Evolutionary conservation across 2,329 filamentous ascomycete genomes (phyloP), one percentile per base, ranked within the genome.

Genomic region (Colletotrichum scovillei): DNA sequence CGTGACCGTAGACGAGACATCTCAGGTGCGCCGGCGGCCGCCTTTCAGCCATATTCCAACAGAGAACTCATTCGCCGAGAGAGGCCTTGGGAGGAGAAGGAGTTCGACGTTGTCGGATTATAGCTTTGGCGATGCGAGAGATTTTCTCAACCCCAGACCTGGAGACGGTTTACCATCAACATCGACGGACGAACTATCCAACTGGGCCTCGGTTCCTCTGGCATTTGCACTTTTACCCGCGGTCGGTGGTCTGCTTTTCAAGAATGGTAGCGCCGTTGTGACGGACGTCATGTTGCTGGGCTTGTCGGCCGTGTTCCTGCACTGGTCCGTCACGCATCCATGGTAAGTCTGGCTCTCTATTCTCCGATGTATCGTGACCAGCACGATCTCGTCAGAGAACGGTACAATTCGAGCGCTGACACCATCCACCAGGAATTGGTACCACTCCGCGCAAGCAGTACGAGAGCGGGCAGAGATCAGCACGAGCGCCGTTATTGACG

Each of bases 261-360:
- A 93, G 74, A 94, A 97, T 84, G 96, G 96, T 14, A 93, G 92
- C 77, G 90, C 92, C 0, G 88, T 98, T 74, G 91, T 95, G 67
- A 98, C 95, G 0, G 96, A 98, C 82, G 84, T 97, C 32, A 92
- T 97, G 77, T 86, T 98, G 42, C 84, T 98, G 38, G 91, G 89
- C 3, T 83, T 98, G 74, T 94, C 94, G 2, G 94, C 93, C 5
- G 89, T 98, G 57, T 97, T 98, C 78, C 86, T 98, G 74, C 95
- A 98, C 80, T 98, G 95, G 94, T 95, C 94, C 62, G 93, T 98
- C 56, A 92, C 94, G 69, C 87, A 97, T 76, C 96, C 96, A 77
- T 98, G 96, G 95, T 95, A 85, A 80, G 89, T 77, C 56, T 4
- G 26, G 9, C 58, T n/a, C 56, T 55, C 38, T 52, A 11, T 11